These are phyloP conservation scores for Biscogniauxia marginata DNA, from an alignment of 2,329 filamentous ascomycete species.

Conservation along the genomic window DNA sequence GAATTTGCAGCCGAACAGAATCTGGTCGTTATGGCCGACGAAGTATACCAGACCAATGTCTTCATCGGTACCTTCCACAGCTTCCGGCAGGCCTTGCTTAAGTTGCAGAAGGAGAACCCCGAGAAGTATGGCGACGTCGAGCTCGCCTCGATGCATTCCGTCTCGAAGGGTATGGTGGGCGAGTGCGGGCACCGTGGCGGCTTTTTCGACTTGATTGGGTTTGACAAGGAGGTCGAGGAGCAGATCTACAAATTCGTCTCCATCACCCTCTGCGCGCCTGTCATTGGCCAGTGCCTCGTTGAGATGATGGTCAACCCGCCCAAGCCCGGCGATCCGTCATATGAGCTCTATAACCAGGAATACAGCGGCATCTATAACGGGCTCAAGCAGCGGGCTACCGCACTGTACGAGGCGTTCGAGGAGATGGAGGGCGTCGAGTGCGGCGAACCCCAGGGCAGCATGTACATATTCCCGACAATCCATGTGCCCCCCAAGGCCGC, in stretches of 20 bases:
- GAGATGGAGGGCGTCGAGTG: conserved; percentile 96
- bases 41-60: conserved; percentile 99
- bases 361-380: conserved; percentile 80
- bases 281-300: conserved; percentile 92
- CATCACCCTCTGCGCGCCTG: conserved; percentile 93
- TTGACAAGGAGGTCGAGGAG: conserved; percentile 79
- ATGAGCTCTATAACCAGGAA: conserved; percentile 79
- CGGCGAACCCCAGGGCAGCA: conserved; percentile 84
- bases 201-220: conserved; percentile 94
- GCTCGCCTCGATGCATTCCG: conserved; percentile 86
- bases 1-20: conserved; percentile 82
- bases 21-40: conserved; percentile 89
- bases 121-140: conserved; percentile 82
- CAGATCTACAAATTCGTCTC: conserved; percentile 99
- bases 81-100: conserved; percentile 86
- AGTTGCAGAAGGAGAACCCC: conserved; percentile 71
- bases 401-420: conserved; percentile 85
- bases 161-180: conserved; percentile 98
- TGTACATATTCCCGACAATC: conserved; percentile 99
- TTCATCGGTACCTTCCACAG: conserved; percentile 92
- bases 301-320: conserved; percentile 99
- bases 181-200: conserved; percentile 97
- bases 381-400: conserved; percentile 74
- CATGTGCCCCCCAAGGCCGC: conserved; percentile 72
- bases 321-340: conserved; percentile 75